Evolutionary conservation across 208 protist species (phyloP), one percentile per base, ranked within the genome.

Genomic region (Wallacemonas sp.): DNA sequence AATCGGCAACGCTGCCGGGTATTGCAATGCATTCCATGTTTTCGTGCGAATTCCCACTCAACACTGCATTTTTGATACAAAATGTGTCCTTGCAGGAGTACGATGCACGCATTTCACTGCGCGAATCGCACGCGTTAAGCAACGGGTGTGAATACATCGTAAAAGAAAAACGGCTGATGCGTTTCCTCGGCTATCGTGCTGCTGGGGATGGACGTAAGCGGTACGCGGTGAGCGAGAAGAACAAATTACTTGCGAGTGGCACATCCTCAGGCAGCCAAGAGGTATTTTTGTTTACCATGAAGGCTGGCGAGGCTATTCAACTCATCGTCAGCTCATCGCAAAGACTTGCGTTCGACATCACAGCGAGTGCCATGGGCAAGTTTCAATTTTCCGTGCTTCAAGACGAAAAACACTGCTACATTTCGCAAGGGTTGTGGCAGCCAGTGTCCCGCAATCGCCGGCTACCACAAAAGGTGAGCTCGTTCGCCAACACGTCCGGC

Each of bases 21-120:
- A 22, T 57, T 5, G 74, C 57, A 22, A 61, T 61, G 0, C 63
- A 32, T 36, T 68, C 68, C 3, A 33, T 65, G 14, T 18, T 12
- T 14, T 66, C 57, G 1, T 84, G 79, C 36, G 66, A 69, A 31
- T 91, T 92, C 73, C 79, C 79, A 2, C 70, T 39, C 29, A 92
- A 89, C 52, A 67, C 76, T 11, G 77, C 72, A 16, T 86, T 84
- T 76, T 68, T 79, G n/a, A 52, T 89, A 32, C 70, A 79, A 65
- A 89, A 86, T 48, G 45, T 44, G 20, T 68, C 66, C n/a, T 68
- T 55, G 31, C 16, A 11, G 11, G 55, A 68, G 31, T 65, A 65
- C 52, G 26, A 41, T 23, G 52, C 39, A 1, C 52, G 52, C 10
- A 33, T 57, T 5, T 14, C 26, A 36, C n/a, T 57, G 49, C 10